Conservation (phyloP, 495 filamentous ascomycete species). For the Penicillium dipodomyicola region DNA sequence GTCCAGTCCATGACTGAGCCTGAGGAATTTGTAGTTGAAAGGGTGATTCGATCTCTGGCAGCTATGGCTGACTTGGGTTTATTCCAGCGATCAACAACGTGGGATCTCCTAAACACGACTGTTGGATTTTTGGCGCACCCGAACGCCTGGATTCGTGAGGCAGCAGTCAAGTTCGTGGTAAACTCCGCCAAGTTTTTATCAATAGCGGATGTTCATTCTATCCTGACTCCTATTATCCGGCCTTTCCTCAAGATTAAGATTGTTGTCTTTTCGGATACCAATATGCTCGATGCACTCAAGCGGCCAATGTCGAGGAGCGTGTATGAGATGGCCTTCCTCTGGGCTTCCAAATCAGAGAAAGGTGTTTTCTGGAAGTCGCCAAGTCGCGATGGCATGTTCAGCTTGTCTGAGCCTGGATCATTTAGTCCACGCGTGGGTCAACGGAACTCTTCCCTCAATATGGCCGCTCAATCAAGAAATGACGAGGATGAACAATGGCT, state of each 20-base stretch:
- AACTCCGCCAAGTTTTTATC: slow-evolving; percentile 76
- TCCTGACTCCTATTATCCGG: slow-evolving; percentile 72
- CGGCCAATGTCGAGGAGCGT: slow-evolving; percentile 74
- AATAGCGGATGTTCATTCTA: slow-evolving; percentile 75
- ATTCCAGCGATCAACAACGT: slow-evolving; percentile 77
- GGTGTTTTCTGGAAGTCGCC: slow-evolving; percentile 83
- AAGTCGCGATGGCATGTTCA: slow-evolving; percentile 63
- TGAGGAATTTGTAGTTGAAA: slow-evolving; percentile 93
- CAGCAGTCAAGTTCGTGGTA: slow-evolving; percentile 76
- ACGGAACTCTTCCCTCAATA: slow-evolving; percentile 29
- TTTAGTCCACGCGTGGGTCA: slow-evolving; percentile 28
- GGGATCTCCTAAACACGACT: slow-evolving; percentile 80
- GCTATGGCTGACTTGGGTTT: slow-evolving; percentile 85
- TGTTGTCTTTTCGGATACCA: slow-evolving; percentile 63
- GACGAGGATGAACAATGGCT: slow-evolving; percentile 99
- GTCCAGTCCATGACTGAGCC: slow-evolving; percentile 93
- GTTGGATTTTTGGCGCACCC: slow-evolving; percentile 88
- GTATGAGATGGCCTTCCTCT: slow-evolving; percentile 80
- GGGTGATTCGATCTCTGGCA: slow-evolving; percentile 83
- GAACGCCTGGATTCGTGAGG: slow-evolving; percentile 91
- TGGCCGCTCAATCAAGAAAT: slow-evolving; percentile 56
- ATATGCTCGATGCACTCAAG: slow-evolving; percentile 79
- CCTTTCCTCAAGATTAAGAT: slow-evolving; percentile 76
- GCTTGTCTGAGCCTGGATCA: slow-evolving; percentile 47
- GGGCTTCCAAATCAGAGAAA: slow-evolving; percentile 77